These are phyloP conservation scores for Pestalotiopsis sp. DNA, from an alignment of 2,329 filamentous ascomycete genomes.

Conservation along the genomic window DNA sequence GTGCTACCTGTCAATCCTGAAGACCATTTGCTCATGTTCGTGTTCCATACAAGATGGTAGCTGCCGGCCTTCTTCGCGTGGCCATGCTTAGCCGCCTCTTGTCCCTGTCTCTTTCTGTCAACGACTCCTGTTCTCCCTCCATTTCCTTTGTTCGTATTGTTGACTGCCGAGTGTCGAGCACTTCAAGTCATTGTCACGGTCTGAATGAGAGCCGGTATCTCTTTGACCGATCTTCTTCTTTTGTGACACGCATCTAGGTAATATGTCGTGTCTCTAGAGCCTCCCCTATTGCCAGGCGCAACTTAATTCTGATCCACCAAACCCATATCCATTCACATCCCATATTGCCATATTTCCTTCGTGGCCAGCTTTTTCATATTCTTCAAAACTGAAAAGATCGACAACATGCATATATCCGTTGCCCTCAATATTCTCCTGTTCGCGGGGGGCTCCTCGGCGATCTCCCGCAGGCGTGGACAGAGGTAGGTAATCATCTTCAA, in stretches of 20 bases:
- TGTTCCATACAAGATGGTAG: conserved; percentile 16
- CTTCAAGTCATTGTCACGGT: conserved; percentile 9
- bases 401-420: conserved; percentile 29
- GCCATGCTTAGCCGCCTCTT: conserved; percentile 1
- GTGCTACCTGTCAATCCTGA: background rate
- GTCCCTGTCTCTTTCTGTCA: conserved; percentile 11
- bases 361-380: background rate
- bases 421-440: conserved; percentile 31
- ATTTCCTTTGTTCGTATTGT: conserved; percentile 15
- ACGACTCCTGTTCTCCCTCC: background rate
- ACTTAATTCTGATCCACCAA: conserved; percentile 4
- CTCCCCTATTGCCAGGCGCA: background rate
- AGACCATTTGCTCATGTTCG: background rate
- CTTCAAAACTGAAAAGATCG: conserved; percentile 11
- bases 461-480: conserved; percentile 29
- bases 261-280: conserved; percentile 15
- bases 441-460: conserved; percentile 32
- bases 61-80: background rate
- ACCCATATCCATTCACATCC: conserved; percentile 3
- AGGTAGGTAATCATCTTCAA: conserved; percentile 23
- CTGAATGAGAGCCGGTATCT: conserved; percentile 13
- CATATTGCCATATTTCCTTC: conserved; percentile 2
- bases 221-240: conserved; percentile 11
- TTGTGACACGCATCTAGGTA: conserved; percentile 10
- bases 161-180: background rate